Conservation (phyloP, 2,329 filamentous ascomycete species). For the Aspergillus cejpii region DNA sequence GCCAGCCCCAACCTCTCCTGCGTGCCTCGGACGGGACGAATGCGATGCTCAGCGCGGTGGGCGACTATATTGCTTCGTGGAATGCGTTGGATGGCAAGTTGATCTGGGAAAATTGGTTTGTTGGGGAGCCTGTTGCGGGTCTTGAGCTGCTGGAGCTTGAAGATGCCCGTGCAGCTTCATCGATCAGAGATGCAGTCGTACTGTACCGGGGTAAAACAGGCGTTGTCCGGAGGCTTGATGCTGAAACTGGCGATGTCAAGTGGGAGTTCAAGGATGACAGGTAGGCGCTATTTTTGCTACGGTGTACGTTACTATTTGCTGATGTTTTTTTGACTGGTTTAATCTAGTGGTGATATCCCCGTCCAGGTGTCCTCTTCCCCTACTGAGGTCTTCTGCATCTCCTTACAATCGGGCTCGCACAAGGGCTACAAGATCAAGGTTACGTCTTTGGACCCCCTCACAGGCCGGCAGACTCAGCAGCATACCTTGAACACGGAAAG, state of each 20-base stretch:
- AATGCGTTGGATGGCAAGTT: slow-evolving; percentile 73
- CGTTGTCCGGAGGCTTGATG: slow-evolving; percentile 64
- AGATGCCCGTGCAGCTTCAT: slow-evolving; percentile 46
- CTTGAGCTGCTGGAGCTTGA: slow-evolving; percentile 71
- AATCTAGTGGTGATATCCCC: slow-evolving; percentile 57
- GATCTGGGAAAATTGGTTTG: slow-evolving; percentile 63
- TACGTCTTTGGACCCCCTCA: slow-evolving; percentile 63
- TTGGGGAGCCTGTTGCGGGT: slow-evolving; percentile 38
- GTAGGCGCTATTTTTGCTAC: slow-evolving; percentile 27
- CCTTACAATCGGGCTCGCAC: slow-evolving; percentile 59
- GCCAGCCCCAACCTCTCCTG: slow-evolving; percentile 42
- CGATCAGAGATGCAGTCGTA: slow-evolving; percentile 57
- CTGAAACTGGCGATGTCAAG: slow-evolving; percentile 61
- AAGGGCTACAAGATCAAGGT: slow-evolving; percentile 72
- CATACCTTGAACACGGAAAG: slow-evolving; percentile 65
- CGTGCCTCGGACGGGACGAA: slow-evolving; percentile 72
- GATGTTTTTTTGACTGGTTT: slow-evolving; percentile 17
- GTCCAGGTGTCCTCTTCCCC: slow-evolving; percentile 67
- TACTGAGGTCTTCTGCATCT: slow-evolving; percentile 67
- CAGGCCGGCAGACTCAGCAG: slow-evolving; percentile 65
- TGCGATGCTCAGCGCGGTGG: slow-evolving; percentile 67
- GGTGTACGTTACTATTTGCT: neutral
- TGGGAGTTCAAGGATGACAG: slow-evolving; percentile 69
- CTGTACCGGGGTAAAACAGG: slow-evolving; percentile 54
- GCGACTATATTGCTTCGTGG: slow-evolving; percentile 68